Conservation (phyloP, 805 yeast species). For the Saccharomyces eubayanus region DNA sequence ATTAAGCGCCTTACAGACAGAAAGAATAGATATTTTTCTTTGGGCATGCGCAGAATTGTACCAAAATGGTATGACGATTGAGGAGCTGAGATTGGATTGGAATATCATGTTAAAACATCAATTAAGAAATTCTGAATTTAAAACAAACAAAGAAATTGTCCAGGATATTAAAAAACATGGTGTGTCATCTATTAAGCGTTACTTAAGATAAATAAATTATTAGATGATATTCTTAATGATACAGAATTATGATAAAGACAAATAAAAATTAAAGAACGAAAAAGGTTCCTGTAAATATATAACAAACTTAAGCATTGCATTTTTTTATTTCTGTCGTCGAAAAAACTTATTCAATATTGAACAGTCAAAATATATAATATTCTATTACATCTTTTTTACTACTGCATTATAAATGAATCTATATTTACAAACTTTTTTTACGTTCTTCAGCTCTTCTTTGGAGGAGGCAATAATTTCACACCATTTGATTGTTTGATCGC, state of each 20-base stretch:
- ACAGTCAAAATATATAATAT: background rate
- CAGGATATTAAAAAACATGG: slow-evolving; percentile 5
- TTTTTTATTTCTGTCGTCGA: background rate
- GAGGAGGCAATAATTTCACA: slow-evolving; percentile 15
- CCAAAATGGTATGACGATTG: slow-evolving; percentile 13
- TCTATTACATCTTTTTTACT: background rate
- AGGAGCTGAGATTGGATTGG: slow-evolving; percentile 24
- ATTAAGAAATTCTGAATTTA: slow-evolving; percentile 9
- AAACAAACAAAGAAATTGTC: slow-evolving; percentile 4
- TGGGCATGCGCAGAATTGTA: slow-evolving; percentile 25
- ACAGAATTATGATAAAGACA: background rate
- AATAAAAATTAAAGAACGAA: background rate
- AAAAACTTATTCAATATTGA: background rate
- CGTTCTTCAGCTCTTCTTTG: slow-evolving; percentile 5
- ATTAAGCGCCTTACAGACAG: slow-evolving; percentile 9
- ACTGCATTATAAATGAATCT: background rate
- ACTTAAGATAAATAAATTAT: slow-evolving; percentile 4
- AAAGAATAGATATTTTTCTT: slow-evolving; percentile 15
- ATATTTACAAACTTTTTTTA: background rate
- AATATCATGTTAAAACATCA: slow-evolving; percentile 17
- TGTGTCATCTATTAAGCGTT: slow-evolving; percentile 4
- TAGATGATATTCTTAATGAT: no score
- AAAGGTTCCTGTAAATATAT: background rate
- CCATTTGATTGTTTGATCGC: slow-evolving; percentile 29
- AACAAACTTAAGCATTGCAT: background rate